phyloP scores from a whole-genome alignment of 2,329 filamentous ascomycete species.

The Elsinoe perseae region DNA sequence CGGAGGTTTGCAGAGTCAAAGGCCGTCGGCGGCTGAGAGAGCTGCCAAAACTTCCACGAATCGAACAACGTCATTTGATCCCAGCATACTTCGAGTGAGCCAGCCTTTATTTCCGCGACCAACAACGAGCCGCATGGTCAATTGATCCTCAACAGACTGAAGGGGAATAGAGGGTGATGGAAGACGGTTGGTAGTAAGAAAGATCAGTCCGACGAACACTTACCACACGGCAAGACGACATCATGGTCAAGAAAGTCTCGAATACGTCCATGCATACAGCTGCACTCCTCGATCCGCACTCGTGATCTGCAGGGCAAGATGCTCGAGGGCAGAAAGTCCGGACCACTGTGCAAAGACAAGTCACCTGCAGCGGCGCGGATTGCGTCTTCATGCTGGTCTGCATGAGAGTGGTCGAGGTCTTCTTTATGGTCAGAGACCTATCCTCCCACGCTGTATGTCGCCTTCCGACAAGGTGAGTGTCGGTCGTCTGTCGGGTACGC shows the following conservation, averaged over 20 bases:
- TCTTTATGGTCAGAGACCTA: neutral
- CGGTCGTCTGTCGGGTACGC: neutral
- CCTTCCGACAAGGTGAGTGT: neutral
- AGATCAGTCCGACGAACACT: neutral
- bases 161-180: neutral
- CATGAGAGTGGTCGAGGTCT: neutral
- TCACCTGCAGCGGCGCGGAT: neutral
- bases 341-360: neutral
- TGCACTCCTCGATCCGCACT: neutral
- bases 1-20: neutral
- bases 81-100: neutral
- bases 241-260: neutral
- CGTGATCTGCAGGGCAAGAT: neutral
- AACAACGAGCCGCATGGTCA: neutral
- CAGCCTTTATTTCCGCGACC: neutral
- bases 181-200: neutral
- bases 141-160: constrained; percentile 1
- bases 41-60: constrained; percentile 12
- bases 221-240: neutral
- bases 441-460: neutral
- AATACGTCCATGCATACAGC: neutral
- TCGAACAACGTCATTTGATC: constrained; percentile 9
- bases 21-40: neutral
- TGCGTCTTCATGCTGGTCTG: neutral
- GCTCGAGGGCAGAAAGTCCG: neutral